phyloP scores from a whole-genome alignment of 2,329 filamentous ascomycete species.

The Aureobasidium pullulans region DNA sequence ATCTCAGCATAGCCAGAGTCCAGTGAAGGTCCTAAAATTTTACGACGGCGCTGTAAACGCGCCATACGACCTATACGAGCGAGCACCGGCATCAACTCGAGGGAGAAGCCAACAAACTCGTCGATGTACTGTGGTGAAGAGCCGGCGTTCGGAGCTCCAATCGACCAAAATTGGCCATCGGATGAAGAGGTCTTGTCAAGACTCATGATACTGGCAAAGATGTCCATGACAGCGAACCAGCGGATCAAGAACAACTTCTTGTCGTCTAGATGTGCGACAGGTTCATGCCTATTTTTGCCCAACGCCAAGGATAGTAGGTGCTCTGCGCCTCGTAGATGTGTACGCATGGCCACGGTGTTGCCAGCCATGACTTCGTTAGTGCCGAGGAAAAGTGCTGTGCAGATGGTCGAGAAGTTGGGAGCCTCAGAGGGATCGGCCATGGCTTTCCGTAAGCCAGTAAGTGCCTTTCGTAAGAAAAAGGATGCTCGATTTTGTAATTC shows the following conservation, averaged over 20 bases:
- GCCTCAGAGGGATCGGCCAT: constrained; percentile 4
- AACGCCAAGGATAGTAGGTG: constrained; percentile 1
- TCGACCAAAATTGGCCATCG: constrained; percentile 7
- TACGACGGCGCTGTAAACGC: constrained; percentile 3
- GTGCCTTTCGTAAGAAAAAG: constrained; percentile 7
- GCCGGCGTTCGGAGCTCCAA: not conserved
- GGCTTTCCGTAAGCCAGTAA: not conserved
- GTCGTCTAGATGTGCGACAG: not conserved
- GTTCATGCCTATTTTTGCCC: not conserved
- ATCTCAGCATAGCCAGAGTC: not conserved
- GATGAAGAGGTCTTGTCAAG: constrained; percentile 3
- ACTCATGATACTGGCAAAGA: constrained; percentile 10
- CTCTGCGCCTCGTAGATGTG: constrained; percentile 11
- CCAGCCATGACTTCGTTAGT: constrained; percentile 13
- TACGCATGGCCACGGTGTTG: not conserved
- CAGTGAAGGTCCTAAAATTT: not conserved
- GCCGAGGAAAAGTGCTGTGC: constrained; percentile 5
- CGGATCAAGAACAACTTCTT: not conserved
- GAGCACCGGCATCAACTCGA: constrained; percentile 10
- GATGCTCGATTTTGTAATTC: constrained; percentile 3
- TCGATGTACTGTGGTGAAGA: constrained; percentile 6
- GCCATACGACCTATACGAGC: constrained; percentile 11
- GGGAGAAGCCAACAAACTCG: constrained; percentile 13
- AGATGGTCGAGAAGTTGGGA: constrained; percentile 5
- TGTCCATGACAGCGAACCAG: constrained; percentile 11